Base-by-base conservation (phyloP, 1,284 basidiomycete species). In the Cutaneotrichosporon sp. region DNA sequence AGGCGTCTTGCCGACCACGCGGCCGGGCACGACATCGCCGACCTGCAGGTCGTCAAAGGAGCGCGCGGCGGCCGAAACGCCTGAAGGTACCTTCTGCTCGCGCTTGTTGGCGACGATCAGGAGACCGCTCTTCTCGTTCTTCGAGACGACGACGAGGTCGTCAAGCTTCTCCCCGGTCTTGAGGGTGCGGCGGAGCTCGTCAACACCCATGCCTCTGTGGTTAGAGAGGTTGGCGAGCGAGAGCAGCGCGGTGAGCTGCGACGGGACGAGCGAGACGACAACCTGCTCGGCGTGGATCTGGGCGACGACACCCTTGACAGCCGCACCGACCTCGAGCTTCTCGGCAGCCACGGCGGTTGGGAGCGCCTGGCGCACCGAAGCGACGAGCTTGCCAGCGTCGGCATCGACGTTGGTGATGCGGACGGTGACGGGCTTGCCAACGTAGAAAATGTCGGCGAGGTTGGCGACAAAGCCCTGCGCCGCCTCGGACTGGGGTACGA, bases 161-260 rank as follows among this genome's bases (percentile, higher is more conserved):
- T 88, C 83, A 26, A 99, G 80, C 67, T 84, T 84, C 60, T 93
- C 89, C 18, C 91, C 91, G 46, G 84, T 81, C 72, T 89, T 87
- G 56, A 98, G 82, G 4, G 83, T 80, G 1, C 82, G 81, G 30
- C 87, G 86, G 22, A 97, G 82, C 70, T 91, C 89, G n/a, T 89
- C 83, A 13, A 90, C 82, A 1, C 88, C 84, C 13, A 87, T 80
- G 22, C 83, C 84, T 26, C 91, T 87, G 73, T 89, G 86, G 69
- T 91, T 91, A n/a, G 95, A 92, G 55, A 98, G 83, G 69, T 92
- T 91, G 72, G 89, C 89, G 56, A 96, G 83, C 4, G 94, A 93
- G 18, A 98, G 81, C 18, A 98, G 84, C 0, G 92, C 94, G 32
- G 88, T 88, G 51, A 90, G 85, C 69, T 87, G 84, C 13, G 85